Base-by-base conservation (phyloP, 2,329 filamentous ascomycete species). In the Trichophyton verrucosum region DNA sequence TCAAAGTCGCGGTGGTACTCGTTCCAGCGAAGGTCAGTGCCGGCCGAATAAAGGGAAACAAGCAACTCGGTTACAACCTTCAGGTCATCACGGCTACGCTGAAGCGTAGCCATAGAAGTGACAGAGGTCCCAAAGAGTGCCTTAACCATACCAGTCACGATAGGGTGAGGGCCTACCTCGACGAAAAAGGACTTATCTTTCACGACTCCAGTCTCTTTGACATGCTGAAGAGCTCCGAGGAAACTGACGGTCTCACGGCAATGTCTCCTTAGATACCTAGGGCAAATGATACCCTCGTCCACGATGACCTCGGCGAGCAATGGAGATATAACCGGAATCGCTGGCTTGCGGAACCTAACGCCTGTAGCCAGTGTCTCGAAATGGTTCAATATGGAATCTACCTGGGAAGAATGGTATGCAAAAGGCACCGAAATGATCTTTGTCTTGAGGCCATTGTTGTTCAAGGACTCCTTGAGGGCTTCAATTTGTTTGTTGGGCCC, bases 221-320 rank as follows among this genome's bases (percentile, higher is more conserved):
- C 85, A 42, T 77, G 77, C 11, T 81, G 74, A 1, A 91, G 74
- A 4, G 83, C 86, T 57, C 79, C 81, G 62, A 81, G 77, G 73
- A 90, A 87, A 72, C 89, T 81, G 66, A 91, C 87, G 5, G 86
- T 77, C 69, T 89, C 81, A n/a, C 87, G 81, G 17, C 84, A 82
- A 64, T 87, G 38, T 82, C 79, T 57, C 75, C 76, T 61, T 81
- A 82, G 49, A 77, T 75, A 44, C n/a, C 40, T 44, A n/a, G 40
- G 40, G 40, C 40, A 17, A n/a, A 44, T 44, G 3, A 44, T 17
- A 20, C n/a, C n/a, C 7, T 44, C 40, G 7, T 8, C 40, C 2
- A 17, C n/a, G 33, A 88, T 77, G 62, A 87, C 78, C 33, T 81
- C 78, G 3, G 83, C 84, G 53, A 80, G 77, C 1, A 89, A 76